Evolutionary conservation across 805 yeast genomes (phyloP).

Genomic region (Ogataea haglerorum): DNA sequence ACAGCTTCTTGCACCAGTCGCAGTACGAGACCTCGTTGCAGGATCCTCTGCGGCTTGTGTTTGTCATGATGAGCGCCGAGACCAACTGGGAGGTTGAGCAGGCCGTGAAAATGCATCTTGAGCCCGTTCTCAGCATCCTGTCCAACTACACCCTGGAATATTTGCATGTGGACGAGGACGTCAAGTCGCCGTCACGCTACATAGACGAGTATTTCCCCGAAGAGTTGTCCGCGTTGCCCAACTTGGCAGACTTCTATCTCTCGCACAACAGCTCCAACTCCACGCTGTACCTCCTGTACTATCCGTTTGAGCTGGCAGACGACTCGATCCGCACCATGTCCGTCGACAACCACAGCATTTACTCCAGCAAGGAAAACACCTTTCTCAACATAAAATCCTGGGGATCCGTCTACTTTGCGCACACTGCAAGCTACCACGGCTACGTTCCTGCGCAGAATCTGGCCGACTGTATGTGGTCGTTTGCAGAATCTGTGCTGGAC

Average conservation of each 20-base stretch:
- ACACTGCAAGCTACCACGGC: conserved; percentile 5
- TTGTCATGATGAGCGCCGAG: conserved; percentile 14
- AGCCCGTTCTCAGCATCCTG: conserved; percentile 8
- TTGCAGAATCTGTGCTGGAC: conserved; percentile 22
- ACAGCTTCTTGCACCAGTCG: conserved; percentile 13
- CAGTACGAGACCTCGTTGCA: conserved; percentile 1
- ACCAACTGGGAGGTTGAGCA: conserved; percentile 19
- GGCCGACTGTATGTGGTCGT: conserved; percentile 27
- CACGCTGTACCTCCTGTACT: conserved; percentile 19
- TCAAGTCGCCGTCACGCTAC: neutral
- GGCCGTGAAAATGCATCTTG: conserved; percentile 16
- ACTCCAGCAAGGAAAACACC: conserved; percentile 21
- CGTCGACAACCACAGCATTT: conserved; percentile 16
- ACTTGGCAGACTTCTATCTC: conserved; percentile 18
- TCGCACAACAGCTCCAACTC: neutral
- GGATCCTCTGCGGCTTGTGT: conserved; percentile 6
- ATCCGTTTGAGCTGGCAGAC: conserved; percentile 26
- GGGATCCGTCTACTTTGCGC: conserved; percentile 31
- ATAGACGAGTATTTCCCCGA: conserved; percentile 22
- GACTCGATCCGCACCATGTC: conserved; percentile 14
- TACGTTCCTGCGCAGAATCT: neutral
- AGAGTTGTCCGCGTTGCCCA: conserved; percentile 25
- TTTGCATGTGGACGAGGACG: conserved; percentile 1
- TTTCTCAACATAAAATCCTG: conserved; percentile 18
- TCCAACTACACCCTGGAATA: conserved; percentile 11